Percentiles rank a stretch among this genome's conserved stretches.
phyloP scores from a whole-genome alignment of 2,329 filamentous ascomycete genomes.

The Colletotrichum sidae region DNA sequence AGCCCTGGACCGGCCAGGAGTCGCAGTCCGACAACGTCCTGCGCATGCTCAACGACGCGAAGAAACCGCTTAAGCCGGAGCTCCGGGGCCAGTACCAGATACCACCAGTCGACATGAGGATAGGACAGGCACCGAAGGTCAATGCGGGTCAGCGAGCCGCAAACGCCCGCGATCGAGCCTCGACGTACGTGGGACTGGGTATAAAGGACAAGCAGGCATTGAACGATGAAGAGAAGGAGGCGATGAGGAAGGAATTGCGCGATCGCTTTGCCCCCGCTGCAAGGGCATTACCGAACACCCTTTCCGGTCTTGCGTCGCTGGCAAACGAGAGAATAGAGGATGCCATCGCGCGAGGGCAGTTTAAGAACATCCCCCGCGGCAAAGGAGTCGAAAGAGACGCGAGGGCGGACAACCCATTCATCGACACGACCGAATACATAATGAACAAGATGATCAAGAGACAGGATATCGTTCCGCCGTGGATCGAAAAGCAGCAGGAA shows the following conservation, averaged over 20 bases:
- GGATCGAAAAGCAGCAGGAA: slow-evolving; percentile 99
- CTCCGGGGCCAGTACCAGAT: slow-evolving; percentile 59
- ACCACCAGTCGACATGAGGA: slow-evolving; percentile 64
- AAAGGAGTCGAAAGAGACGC: slow-evolving; percentile 84
- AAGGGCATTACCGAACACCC: slow-evolving; percentile 78
- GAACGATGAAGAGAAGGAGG: slow-evolving; percentile 78
- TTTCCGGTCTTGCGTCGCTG: slow-evolving; percentile 82
- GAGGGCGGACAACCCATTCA: slow-evolving; percentile 85
- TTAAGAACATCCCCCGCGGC: slow-evolving; percentile 84
- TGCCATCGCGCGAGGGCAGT: slow-evolving; percentile 91
- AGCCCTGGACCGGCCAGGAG: slow-evolving; percentile 85
- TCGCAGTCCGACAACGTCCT: slow-evolving; percentile 78
- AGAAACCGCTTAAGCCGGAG: slow-evolving; percentile 72
- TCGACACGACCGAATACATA: slow-evolving; percentile 97
- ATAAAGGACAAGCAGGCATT: slow-evolving; percentile 62
- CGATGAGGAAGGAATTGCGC: slow-evolving; percentile 77
- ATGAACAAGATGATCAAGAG: slow-evolving; percentile 99
- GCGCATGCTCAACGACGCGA: slow-evolving; percentile 86
- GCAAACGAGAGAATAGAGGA: slow-evolving; percentile 95
- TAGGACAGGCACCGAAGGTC: slow-evolving; percentile 52
- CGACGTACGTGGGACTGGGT: slow-evolving; percentile 62
- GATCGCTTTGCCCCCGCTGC: slow-evolving; percentile 83
- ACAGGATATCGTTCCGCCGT: slow-evolving; percentile 94
- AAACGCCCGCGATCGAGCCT: slow-evolving; percentile 67
- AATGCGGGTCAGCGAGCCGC: slow-evolving; percentile 61